These are phyloP conservation scores for Spinacia oleracea DNA, from an alignment of 179 eudicot genomes.

Conservation along the genomic window DNA sequence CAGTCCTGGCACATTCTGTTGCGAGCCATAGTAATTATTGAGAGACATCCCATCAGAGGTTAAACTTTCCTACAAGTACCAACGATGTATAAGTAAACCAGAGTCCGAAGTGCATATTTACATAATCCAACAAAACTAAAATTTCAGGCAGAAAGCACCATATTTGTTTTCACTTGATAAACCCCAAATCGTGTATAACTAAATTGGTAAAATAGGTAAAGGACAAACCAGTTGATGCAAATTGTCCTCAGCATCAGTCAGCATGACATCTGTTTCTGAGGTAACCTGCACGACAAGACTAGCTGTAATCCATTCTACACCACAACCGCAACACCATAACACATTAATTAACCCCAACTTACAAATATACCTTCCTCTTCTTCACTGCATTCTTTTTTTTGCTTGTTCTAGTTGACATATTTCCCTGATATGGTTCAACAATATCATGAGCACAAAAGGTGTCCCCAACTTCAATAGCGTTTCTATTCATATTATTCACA, in stretches of 20 bases:
- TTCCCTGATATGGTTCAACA: conserved; percentile 69
- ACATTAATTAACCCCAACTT: conserved; percentile 6
- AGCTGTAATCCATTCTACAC: conserved; percentile 13
- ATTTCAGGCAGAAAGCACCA: background rate
- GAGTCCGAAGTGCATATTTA: background rate
- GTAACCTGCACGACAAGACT: conserved; percentile 53
- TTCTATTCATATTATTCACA: conserved; percentile 55
- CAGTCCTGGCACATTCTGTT: conserved; percentile 86
- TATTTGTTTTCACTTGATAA: background rate
- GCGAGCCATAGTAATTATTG: conserved; percentile 68
- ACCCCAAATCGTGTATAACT: background rate
- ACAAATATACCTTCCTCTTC: conserved; percentile 73
- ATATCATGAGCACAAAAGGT: conserved; percentile 52
- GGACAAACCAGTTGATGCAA: conserved; percentile 73
- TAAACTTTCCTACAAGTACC: conserved; percentile 52
- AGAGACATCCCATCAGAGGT: conserved; percentile 66
- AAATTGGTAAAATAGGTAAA: background rate
- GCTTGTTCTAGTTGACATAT: conserved; percentile 55
- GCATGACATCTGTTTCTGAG: conserved; percentile 47
- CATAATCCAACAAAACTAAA: background rate
- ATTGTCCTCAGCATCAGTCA: conserved; percentile 57
- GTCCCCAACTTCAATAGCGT: conserved; percentile 54
- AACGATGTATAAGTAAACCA: conserved; percentile 14
- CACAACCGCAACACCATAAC: background rate
- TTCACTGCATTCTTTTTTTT: conserved; percentile 74